Conservation (phyloP, 2,329 filamentous ascomycete genomes). For the Colletotrichum tofieldiae region DNA sequence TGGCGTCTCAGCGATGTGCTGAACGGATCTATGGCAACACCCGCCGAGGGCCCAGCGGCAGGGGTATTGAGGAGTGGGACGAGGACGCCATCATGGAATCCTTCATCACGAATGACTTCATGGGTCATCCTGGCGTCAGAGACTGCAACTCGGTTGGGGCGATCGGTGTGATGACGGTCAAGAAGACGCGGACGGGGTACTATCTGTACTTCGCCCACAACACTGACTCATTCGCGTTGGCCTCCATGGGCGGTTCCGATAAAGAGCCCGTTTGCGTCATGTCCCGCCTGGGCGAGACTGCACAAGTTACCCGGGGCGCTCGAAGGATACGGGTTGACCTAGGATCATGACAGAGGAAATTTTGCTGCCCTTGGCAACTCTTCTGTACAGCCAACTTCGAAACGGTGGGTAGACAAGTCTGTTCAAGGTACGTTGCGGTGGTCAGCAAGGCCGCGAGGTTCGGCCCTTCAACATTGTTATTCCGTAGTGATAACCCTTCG, state of each 20-base stretch:
- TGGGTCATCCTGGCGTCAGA: conserved; percentile 88
- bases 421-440: conserved; percentile 3
- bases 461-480: conserved; percentile 9
- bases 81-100: conserved; percentile 82
- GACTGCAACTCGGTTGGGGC: conserved; percentile 87
- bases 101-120: conserved; percentile 92
- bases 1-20: conserved; percentile 90
- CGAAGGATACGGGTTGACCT: conserved; percentile 60
- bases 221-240: conserved; percentile 89
- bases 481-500: conserved; percentile 36
- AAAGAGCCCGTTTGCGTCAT: conserved; percentile 85
- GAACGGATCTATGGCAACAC: conserved; percentile 85
- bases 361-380: background rate
- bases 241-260: conserved; percentile 89
- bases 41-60: conserved; percentile 72
- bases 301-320: conserved; percentile 69
- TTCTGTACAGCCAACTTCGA: background rate
- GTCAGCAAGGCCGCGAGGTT: background rate
- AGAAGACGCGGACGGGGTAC: conserved; percentile 82
- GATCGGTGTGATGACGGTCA: conserved; percentile 92
- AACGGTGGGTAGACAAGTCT: background rate
- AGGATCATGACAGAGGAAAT: background rate
- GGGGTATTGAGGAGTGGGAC: conserved; percentile 77
- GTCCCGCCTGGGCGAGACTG: conserved; percentile 77
- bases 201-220: conserved; percentile 97